These are phyloP conservation scores for Amesomyces nigricolor DNA, from an alignment of 2,329 filamentous ascomycete genomes.

Conservation along the genomic window DNA sequence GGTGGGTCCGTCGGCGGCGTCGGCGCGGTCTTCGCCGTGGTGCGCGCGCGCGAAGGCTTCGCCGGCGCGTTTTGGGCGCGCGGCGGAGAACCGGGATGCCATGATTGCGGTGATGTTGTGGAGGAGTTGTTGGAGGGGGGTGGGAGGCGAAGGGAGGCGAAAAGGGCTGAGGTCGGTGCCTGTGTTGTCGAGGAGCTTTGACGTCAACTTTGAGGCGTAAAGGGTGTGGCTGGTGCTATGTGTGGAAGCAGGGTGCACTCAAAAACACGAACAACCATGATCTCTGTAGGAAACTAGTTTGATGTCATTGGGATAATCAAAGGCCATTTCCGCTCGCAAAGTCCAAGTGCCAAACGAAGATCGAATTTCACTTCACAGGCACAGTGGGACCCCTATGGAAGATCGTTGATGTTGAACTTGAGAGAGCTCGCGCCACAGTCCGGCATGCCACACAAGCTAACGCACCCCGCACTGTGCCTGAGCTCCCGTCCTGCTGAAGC, in stretches of 20 bases:
- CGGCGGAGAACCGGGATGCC: conserved; percentile 52
- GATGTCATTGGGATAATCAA: too few relatives aligned
- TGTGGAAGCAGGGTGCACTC: neutral
- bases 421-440: conserved; percentile 10
- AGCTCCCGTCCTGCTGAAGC: neutral
- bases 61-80: conserved; percentile 75
- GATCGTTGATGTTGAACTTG: neutral
- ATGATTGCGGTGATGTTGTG: conserved; percentile 7
- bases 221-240: conserved; percentile 7
- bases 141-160: neutral
- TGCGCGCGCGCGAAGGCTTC: conserved; percentile 75
- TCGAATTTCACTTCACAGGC: too few relatives aligned
- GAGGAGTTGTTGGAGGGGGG: too few relatives aligned
- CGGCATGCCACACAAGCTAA: neutral
- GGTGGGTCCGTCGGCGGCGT: conserved; percentile 14
- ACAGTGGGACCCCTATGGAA: too few relatives aligned
- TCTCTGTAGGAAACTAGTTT: too few relatives aligned
- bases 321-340: too few relatives aligned
- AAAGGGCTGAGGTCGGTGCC: neutral
- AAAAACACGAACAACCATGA: too few relatives aligned
- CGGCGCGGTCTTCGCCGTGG: conserved; percentile 48
- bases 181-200: conserved; percentile 11
- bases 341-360: too few relatives aligned
- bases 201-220: conserved; percentile 12
- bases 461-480: conserved; percentile 5